Evolutionary conservation across 495 filamentous ascomycete genomes (phyloP).

Genomic region (Alectoria sarmentosa): DNA sequence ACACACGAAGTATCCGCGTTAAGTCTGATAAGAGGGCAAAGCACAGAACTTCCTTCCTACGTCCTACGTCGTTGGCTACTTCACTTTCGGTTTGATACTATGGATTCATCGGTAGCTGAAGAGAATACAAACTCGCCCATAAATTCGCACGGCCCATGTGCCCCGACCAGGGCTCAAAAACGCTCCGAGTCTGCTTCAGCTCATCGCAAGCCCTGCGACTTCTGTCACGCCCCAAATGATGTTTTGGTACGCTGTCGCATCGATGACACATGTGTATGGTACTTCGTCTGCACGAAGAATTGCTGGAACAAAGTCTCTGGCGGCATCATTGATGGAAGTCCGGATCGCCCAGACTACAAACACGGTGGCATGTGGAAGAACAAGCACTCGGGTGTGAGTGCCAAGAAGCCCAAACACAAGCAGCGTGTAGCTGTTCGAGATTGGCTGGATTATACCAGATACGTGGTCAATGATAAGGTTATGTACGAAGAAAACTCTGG

Average conservation of each 20-base stretch:
- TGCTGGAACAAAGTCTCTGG: conserved; percentile 25
- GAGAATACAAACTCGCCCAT: background rate
- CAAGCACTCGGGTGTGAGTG: conserved; percentile 21
- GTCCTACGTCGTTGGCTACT: background rate
- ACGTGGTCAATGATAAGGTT: conserved; percentile 15
- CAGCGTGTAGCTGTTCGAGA: conserved; percentile 7
- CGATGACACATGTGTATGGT: conserved; percentile 19
- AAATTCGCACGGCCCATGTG: no score
- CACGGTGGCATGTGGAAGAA: conserved; percentile 30
- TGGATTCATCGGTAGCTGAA: background rate
- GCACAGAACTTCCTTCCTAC: background rate
- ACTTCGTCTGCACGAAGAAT: conserved; percentile 25
- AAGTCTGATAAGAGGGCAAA: background rate
- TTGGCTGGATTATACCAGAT: background rate
- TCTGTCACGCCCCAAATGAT: conserved; percentile 20
- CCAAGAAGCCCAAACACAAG: conserved; percentile 21
- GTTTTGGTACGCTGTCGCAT: conserved; percentile 25
- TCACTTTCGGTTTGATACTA: background rate
- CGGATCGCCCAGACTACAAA: conserved; percentile 20
- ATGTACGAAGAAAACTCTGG: conserved; percentile 1
- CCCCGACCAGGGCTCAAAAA: conserved; percentile 3
- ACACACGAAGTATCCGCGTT: no score
- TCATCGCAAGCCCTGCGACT: conserved; percentile 23
- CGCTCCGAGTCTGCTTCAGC: conserved; percentile 22
- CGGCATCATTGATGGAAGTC: conserved; percentile 19